phyloP scores from a whole-genome alignment of 1,284 basidiomycete genomes.

The Puccinia coronata region DNA sequence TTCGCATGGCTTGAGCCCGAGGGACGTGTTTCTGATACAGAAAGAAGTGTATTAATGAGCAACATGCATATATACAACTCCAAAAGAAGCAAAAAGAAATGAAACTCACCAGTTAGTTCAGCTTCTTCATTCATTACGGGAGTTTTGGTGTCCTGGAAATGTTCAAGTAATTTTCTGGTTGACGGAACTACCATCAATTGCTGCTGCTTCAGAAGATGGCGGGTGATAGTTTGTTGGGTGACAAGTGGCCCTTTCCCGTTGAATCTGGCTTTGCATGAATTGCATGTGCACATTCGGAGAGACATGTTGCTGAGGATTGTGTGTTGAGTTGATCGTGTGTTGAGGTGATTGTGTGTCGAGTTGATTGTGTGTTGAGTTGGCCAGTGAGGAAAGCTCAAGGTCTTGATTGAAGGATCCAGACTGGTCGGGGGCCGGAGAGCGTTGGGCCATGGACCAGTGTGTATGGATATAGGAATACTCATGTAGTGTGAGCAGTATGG shows the following conservation, averaged over 20 bases:
- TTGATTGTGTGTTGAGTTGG: too few relatives aligned
- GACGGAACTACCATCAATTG: not conserved
- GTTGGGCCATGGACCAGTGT: too few relatives aligned
- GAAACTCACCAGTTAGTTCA: not conserved
- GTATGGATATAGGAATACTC: too few relatives aligned
- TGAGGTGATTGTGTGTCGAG: not conserved
- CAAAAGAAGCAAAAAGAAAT: not conserved
- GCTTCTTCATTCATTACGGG: not conserved
- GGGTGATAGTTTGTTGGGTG: too few relatives aligned
- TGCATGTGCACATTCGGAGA: conserved; percentile 20
- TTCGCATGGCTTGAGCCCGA: not conserved
- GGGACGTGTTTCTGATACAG: not conserved
- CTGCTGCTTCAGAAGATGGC: too few relatives aligned
- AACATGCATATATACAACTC: not conserved
- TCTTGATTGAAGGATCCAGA: too few relatives aligned
- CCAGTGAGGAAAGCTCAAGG: too few relatives aligned
- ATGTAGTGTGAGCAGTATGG: too few relatives aligned
- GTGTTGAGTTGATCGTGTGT: not conserved
- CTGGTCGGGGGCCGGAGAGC: too few relatives aligned
- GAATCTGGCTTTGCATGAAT: not conserved
- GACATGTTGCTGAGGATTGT: conserved; percentile 3
- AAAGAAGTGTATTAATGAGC: not conserved
- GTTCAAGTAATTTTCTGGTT: not conserved
- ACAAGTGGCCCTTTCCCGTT: conserved; percentile 9
- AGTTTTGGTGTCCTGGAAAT: not conserved